Evolutionary conservation across 768 basidiomycete genomes (phyloP).

Genomic region (Pisolithus orientalis): DNA sequence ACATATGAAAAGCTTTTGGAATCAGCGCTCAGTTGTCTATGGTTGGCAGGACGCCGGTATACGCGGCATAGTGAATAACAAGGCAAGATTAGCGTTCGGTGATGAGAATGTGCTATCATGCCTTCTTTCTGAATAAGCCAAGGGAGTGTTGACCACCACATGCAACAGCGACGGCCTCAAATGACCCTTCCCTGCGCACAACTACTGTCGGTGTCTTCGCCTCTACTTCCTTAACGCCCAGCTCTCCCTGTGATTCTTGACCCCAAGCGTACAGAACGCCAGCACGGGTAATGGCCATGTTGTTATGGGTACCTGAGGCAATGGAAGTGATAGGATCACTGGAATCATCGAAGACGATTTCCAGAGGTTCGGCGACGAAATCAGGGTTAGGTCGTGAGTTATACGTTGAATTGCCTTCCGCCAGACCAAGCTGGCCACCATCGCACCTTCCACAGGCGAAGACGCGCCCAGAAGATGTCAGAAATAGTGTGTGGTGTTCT

Average conservation of each 20-base stretch:
- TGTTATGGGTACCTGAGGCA: slow-evolving; percentile 66
- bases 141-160: slow-evolving; percentile 80
- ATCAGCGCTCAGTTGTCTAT: too few relatives aligned
- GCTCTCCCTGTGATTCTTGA: slow-evolving; percentile 69
- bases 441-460: slow-evolving; percentile 85
- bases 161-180: slow-evolving; percentile 43
- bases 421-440: slow-evolving; percentile 74
- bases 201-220: slow-evolving; percentile 59
- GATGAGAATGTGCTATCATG: slow-evolving; percentile 7
- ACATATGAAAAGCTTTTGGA: slow-evolving; percentile 2
- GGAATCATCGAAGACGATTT: slow-evolving; percentile 56
- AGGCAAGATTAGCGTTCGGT: neutral
- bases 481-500: slow-evolving; percentile 86
- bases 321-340: slow-evolving; percentile 62
- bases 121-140: slow-evolving; percentile 64
- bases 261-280: slow-evolving; percentile 77
- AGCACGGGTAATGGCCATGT: slow-evolving; percentile 58
- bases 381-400: slow-evolving; percentile 48
- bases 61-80: too few relatives aligned
- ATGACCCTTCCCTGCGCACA: slow-evolving; percentile 66
- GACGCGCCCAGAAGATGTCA: slow-evolving; percentile 76
- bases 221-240: slow-evolving; percentile 58
- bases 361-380: slow-evolving; percentile 60
- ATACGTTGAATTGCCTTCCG: slow-evolving; percentile 62
- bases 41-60: too few relatives aligned